Evolutionary conservation across 2,329 filamentous ascomycete species (phyloP).

Genomic region (Talaromyces sp.): DNA sequence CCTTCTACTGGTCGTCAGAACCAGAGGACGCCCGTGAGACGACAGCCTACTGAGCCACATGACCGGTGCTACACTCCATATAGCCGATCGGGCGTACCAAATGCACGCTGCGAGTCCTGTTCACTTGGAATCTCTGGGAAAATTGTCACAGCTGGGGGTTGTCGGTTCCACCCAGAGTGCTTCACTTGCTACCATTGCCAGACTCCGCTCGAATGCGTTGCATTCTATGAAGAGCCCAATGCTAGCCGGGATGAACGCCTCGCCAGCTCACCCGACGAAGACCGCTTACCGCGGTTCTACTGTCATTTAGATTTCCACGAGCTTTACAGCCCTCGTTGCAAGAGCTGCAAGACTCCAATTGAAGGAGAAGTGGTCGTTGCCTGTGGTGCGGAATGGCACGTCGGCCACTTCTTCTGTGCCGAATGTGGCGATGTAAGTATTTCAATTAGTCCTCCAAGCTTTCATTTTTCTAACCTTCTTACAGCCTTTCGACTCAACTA

Average conservation of each 20-base stretch:
- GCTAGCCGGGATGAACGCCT: constrained; percentile 70
- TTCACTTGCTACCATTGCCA: constrained; percentile 88
- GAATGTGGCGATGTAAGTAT: constrained; percentile 79
- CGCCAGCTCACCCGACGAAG: constrained; percentile 64
- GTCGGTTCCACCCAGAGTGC: constrained; percentile 89
- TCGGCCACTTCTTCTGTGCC: constrained; percentile 97
- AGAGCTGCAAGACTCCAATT: constrained; percentile 94
- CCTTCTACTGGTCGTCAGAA: constrained; percentile 17
- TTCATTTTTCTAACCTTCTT: constrained; percentile 16
- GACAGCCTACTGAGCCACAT: constrained; percentile 43
- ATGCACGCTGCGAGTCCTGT: constrained; percentile 82
- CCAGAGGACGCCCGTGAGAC: constrained; percentile 32
- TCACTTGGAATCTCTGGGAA: constrained; percentile 83
- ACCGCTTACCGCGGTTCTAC: constrained; percentile 76
- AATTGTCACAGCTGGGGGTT: constrained; percentile 79
- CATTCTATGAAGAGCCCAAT: constrained; percentile 92
- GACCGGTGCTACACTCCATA: constrained; percentile 42
- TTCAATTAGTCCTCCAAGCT: not conserved
- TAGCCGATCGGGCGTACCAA: constrained; percentile 56
- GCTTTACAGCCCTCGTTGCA: constrained; percentile 86
- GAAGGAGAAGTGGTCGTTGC: constrained; percentile 93
- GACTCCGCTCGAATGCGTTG: constrained; percentile 87
- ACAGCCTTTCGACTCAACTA: constrained; percentile 60
- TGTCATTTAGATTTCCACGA: constrained; percentile 99
- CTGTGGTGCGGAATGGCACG: constrained; percentile 93